phyloP scores from a whole-genome alignment of 805 yeast genomes.

The Wickerhamomyces hampshirensis region DNA sequence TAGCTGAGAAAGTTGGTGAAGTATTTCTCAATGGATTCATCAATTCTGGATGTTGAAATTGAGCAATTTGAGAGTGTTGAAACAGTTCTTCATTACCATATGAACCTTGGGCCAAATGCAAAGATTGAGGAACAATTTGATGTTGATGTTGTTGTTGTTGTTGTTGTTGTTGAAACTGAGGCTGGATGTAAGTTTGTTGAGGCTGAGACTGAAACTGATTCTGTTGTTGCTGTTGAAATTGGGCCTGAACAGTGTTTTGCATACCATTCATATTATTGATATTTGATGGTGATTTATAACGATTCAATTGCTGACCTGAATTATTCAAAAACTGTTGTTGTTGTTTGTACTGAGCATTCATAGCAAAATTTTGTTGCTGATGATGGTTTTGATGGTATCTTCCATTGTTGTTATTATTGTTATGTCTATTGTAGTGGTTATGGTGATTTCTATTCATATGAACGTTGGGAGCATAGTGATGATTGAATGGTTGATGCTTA shows the following conservation, averaged over 20 bases:
- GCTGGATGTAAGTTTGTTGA: conserved; percentile 1
- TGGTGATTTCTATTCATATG: conserved; percentile 16
- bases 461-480: conserved; percentile 28
- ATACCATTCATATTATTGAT: conserved; percentile 2
- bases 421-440: conserved; percentile 7
- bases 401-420: conserved; percentile 4
- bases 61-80: conserved; percentile 11
- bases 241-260: background rate
- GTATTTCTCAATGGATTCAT: conserved; percentile 12
- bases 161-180: conserved; percentile 5
- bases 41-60: conserved; percentile 11
- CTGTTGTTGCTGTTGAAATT: conserved; percentile 4
- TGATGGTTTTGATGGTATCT: conserved; percentile 6
- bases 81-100: conserved; percentile 1
- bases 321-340: conserved; percentile 19
- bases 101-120: conserved; percentile 8
- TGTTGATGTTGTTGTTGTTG: conserved; percentile 5
- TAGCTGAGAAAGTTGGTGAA: conserved; percentile 15
- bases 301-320: conserved; percentile 16
- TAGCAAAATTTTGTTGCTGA: conserved; percentile 15
- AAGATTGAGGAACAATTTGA: background rate
- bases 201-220: conserved; percentile 2
- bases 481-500: conserved; percentile 27
- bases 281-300: conserved; percentile 12
- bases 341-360: conserved; percentile 22